Base-by-base conservation (phyloP, 805 yeast genomes). In the Spencermartinsiella europaea region DNA sequence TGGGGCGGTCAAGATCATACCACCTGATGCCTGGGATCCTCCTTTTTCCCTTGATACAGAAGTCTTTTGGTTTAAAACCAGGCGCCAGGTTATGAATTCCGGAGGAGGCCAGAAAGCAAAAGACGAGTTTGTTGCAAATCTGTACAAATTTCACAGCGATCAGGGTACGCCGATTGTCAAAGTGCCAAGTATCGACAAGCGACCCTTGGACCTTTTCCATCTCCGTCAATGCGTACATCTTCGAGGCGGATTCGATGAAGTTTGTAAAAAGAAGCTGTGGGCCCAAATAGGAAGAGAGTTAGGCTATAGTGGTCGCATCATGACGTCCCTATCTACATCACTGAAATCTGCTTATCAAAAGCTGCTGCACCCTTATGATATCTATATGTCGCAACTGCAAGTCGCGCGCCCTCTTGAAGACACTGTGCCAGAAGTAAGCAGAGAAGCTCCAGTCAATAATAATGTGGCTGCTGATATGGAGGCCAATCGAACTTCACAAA, bases 241-340 rank as follows among this genome's bases (percentile, higher is more conserved):
- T 15, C 69, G 83, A 49, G 93, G 93, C 16, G 95, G 95, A 0
- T 80, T 72, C 59, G 70, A 71, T 8, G 70, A 65, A 8, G 89
- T 86, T n/a, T 76, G 83, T 39, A 63, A 73, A 46, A 75, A 74
- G 46, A 83, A 84, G 57, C 69, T 78, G 39, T 87, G 95, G 96
- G 88, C 88, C 1, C 88, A 84, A 58, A 75, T 87, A 7, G 91
- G 91, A 12, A 71, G 89, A 45, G 95, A 85, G 55, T 66, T 87
- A 42, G 95, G 95, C 0, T 84, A 81, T 60, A 74, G 79, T 27
- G 88, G 87, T 1, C 75, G 79, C 54, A 79, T 81, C 43, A 80
- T 82, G 76, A 80, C 85, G 27, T 81, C 88, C 10, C 62, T 84
- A 38, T 80, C 87, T 12, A 76, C 88, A 14, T 75, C 88, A 1